A percentile compares a stretch with the other conserved stretches of the same genome.
Evolutionary conservation across 164 flowering plant genomes (phyloP).

Genomic region (Warburgia ugandensis): DNA sequence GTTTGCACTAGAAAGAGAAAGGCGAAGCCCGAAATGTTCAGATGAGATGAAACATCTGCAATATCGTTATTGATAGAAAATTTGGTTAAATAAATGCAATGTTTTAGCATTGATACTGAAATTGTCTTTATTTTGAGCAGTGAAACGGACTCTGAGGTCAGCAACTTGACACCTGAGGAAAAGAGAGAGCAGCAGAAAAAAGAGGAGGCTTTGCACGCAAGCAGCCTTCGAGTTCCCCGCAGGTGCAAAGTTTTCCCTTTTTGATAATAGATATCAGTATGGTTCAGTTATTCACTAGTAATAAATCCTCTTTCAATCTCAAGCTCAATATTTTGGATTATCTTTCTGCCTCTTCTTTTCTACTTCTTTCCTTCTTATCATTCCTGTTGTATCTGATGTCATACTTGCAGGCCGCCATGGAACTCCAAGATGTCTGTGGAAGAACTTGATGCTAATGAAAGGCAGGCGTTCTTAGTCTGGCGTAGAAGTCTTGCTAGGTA

Average conservation of each 20-base stretch:
- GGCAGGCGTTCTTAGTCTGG: slow-evolving; percentile 70
- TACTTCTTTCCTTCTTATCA: neutral
- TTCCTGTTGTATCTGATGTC: neutral
- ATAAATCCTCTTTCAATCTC: no score
- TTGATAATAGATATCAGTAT: neutral
- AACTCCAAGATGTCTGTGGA: slow-evolving; percentile 64
- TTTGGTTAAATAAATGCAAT: neutral
- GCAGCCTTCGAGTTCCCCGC: slow-evolving; percentile 87
- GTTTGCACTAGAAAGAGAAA: no score
- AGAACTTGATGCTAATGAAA: slow-evolving; percentile 79
- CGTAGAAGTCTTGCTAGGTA: slow-evolving; percentile 85
- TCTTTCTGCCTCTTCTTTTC: neutral
- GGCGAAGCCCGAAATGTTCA: no score
- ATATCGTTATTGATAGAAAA: no score
- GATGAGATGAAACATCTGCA: no score
- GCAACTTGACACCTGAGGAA: slow-evolving; percentile 48
- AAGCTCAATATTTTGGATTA: neutral
- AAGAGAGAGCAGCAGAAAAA: slow-evolving; percentile 56
- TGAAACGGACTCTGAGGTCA: slow-evolving; percentile 37
- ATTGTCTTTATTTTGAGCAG: slow-evolving; percentile 21
- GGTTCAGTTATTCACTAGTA: neutral
- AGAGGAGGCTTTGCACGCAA: slow-evolving; percentile 72
- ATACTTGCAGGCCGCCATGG: slow-evolving; percentile 80
- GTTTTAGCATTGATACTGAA: neutral
- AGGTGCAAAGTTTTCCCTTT: slow-evolving; percentile 30